Conservation (phyloP, 768 basidiomycete genomes). For the Termitomyces sp. region DNA sequence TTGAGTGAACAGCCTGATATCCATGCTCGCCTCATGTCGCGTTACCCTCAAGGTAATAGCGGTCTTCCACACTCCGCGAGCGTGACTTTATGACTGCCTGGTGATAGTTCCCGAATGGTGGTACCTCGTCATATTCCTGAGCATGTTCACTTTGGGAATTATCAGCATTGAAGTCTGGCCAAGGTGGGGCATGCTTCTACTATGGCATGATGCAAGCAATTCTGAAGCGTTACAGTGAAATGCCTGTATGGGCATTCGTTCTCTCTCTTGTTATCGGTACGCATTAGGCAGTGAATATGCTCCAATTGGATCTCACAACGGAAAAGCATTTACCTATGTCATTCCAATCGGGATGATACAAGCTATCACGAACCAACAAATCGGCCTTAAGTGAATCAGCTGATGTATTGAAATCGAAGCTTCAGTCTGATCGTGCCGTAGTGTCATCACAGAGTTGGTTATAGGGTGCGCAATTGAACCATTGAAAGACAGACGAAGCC, state of each 20-base stretch:
- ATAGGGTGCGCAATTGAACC: conserved; percentile 46
- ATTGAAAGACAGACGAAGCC: background rate
- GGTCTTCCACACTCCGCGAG: background rate
- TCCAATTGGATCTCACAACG: conserved; percentile 15
- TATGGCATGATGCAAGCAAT: background rate
- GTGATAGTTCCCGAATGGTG: conserved; percentile 70
- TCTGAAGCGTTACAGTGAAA: conserved; percentile 30
- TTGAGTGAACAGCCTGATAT: conserved; percentile 79
- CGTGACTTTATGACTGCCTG: background rate
- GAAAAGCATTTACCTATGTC: conserved; percentile 52
- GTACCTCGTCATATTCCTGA: conserved; percentile 64
- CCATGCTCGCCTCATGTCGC: conserved; percentile 78
- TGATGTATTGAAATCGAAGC: background rate
- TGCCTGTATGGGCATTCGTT: conserved; percentile 48
- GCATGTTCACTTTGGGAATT: conserved; percentile 63
- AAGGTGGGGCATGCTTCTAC: conserved; percentile 17
- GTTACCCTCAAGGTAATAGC: conserved; percentile 47
- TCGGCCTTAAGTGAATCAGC: conserved; percentile 42
- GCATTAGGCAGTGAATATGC: conserved; percentile 7
- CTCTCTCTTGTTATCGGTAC: conserved; percentile 57
- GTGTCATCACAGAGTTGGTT: conserved; percentile 77
- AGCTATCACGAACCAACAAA: conserved; percentile 76
- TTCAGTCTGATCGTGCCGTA: conserved; percentile 32
- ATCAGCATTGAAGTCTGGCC: conserved; percentile 67
- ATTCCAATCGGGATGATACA: conserved; percentile 64